Percentiles rank a stretch among this genome's conserved stretches.
Conservation (phyloP, 345 rosid species). For the Citropsis articulata region DNA sequence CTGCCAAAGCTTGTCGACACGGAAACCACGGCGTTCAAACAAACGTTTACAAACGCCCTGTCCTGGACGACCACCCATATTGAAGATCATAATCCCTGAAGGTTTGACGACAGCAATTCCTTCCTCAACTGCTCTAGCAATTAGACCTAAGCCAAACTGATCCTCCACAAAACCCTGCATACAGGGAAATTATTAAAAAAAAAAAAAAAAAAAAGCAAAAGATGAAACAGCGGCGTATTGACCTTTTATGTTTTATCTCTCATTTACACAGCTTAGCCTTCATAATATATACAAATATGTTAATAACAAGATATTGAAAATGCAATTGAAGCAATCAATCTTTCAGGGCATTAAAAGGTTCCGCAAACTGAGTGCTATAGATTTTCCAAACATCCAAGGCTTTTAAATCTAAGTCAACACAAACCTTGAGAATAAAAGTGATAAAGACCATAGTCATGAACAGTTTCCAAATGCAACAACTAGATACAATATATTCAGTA, state of each 20-base stretch:
- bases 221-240: not conserved
- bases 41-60: conserved; percentile 90
- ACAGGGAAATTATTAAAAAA: not conserved
- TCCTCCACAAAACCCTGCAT: conserved; percentile 94
- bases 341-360: not conserved
- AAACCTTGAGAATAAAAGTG: not conserved
- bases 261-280: not conserved
- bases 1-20: conserved; percentile 85
- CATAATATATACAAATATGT: not conserved
- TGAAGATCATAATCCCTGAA: conserved; percentile 90
- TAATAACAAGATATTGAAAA: not conserved
- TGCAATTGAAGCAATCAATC: not conserved
- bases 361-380: not conserved
- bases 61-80: conserved; percentile 99
- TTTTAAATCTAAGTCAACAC: not conserved
- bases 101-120: conserved; percentile 94
- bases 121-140: conserved; percentile 98
- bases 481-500: not conserved
- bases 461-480: not conserved
- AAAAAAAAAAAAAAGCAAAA: not conserved
- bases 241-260: not conserved
- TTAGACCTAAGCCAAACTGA: conserved; percentile 95
- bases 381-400: not conserved
- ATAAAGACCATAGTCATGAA: not conserved
- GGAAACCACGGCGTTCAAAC: conserved; percentile 91